Evolutionary conservation across 139 green algal genomes (phyloP).

Genomic region (Desmodesmus armatus): DNA sequence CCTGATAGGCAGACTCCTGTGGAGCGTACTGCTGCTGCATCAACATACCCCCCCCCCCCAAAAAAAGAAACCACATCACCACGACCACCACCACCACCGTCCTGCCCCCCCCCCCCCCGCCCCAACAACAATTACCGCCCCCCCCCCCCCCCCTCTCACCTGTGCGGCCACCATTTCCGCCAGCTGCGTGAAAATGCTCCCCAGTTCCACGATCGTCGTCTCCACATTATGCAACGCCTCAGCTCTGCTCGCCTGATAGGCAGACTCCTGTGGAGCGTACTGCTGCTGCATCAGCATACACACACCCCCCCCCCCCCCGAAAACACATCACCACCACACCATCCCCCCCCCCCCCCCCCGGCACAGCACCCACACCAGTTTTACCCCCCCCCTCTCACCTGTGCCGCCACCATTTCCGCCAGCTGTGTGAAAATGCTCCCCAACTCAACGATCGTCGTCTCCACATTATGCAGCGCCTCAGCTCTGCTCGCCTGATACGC

Average conservation of each 20-base stretch:
- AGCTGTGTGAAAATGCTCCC: conserved; percentile 99
- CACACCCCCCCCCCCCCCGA: too few species aligned
- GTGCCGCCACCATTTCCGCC: conserved; percentile 88
- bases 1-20: conserved; percentile 56
- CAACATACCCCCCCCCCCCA: too few species aligned
- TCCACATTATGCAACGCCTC: conserved; percentile 91
- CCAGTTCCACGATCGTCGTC: conserved; percentile 96
- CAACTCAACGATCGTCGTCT: conserved; percentile 97
- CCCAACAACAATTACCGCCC: too few species aligned
- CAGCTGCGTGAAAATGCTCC: conserved; percentile 98
- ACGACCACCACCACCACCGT: too few species aligned
- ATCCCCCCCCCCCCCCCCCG: too few species aligned
- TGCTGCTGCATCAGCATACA: conserved; percentile 53
- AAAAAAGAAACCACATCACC: too few species aligned
- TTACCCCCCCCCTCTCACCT: too few species aligned
- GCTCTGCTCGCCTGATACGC: conserved; percentile 46
- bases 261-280: conserved; percentile 56
- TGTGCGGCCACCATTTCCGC: conserved; percentile 88
- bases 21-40: conserved; percentile 55
- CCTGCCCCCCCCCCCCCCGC: too few species aligned
- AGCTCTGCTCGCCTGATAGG: conserved; percentile 44
- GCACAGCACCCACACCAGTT: too few species aligned
- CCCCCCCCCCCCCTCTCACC: too few species aligned
- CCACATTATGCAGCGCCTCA: conserved; percentile 83
- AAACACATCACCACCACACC: too few species aligned